Evolutionary conservation across 2,329 filamentous ascomycete genomes (phyloP).

Genomic region (Mycocentrospora acerina): DNA sequence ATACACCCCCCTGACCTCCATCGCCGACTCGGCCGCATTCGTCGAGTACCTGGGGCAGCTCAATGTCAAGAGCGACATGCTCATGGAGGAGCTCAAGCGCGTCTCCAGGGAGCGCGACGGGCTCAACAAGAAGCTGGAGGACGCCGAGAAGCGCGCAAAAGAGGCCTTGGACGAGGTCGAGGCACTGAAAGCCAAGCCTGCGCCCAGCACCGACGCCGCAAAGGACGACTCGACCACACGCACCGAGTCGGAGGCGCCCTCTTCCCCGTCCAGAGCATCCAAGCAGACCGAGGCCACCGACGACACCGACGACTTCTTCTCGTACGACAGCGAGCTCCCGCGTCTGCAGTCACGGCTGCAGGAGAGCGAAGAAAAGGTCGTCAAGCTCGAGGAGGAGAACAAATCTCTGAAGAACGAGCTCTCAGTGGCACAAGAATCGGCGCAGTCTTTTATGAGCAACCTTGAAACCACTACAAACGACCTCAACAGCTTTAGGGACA

Average conservation of each 20-base stretch:
- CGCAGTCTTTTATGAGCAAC: conserved; percentile 52
- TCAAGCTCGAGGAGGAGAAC: conserved; percentile 69
- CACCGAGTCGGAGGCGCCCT: conserved; percentile 27
- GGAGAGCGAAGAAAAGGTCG: conserved; percentile 69
- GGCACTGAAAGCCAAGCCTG: conserved; percentile 47
- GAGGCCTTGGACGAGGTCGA: conserved; percentile 66
- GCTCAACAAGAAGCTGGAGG: conserved; percentile 74
- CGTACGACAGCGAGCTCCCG: conserved; percentile 84
- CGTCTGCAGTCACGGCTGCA: conserved; percentile 75
- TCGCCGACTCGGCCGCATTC: conserved; percentile 79
- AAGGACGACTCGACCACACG: conserved; percentile 32
- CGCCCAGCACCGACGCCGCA: conserved; percentile 12
- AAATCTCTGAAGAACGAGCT: conserved; percentile 69
- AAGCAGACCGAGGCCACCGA: conserved; percentile 33
- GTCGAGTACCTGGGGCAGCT: conserved; percentile 89
- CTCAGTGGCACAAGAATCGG: conserved; percentile 68
- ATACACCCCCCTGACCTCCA: conserved; percentile 87
- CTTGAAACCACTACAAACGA: conserved; percentile 69
- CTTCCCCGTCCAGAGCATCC: conserved; percentile 23
- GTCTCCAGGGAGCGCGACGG: conserved; percentile 80
- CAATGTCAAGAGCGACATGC: conserved; percentile 84
- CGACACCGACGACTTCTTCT: conserved; percentile 77
- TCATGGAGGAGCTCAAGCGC: conserved; percentile 88
- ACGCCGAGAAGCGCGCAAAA: conserved; percentile 64
- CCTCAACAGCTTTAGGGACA: conserved; percentile 57